Base-by-base conservation (phyloP, 2,329 filamentous ascomycete genomes). In the Fusarium avenaceum region DNA sequence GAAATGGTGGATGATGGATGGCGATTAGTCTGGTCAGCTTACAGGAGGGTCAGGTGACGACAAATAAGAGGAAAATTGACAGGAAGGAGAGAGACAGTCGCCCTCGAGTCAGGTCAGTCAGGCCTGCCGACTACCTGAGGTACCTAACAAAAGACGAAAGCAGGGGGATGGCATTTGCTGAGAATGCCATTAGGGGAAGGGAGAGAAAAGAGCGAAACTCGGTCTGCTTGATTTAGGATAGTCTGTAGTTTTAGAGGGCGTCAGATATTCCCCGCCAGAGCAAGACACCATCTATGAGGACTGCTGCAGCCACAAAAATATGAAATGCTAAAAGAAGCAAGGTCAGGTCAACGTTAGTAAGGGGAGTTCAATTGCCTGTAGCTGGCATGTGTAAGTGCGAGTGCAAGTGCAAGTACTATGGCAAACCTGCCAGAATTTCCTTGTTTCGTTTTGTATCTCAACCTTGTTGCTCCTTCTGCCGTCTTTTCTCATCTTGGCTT, bases 381-480 rank as follows among this genome's bases (percentile, higher is more conserved):
- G 35, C 33, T 55, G 32, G 33, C 32, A 45, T 40, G 32, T 46
- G 42, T 20, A 35, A 40, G 40, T n/a, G 11, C 15, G 22, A 26
- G 11, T 3, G 28, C 28, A 28, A 28, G 9, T 28, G 26, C 9
- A 10, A 28, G 26, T 28, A 10, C 26, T 10, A 28, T 9, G 35
- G 48, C n/a, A 15, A 58, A 26, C 40, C 30, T 42, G 42, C 40
- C 45, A 43, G 46, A 43, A 30, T 55, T 56, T 65, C 30, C 57
- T 49, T 57, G 50, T 66, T 66, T 67, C 51, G 63, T 63, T 66
- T 63, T 48, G 28, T 63, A 50, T 64, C 59, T 63, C 20, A 64
- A 64, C 61, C 59, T 64, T 64, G 58, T 60, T 61, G 43, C 19
- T 50, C 47, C 62, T 56, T 46, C 35, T 62, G 35, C 14, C 17